Evolutionary conservation across 2,329 filamentous ascomycete genomes (phyloP).

Genomic region (Hyphodiscus sp.): DNA sequence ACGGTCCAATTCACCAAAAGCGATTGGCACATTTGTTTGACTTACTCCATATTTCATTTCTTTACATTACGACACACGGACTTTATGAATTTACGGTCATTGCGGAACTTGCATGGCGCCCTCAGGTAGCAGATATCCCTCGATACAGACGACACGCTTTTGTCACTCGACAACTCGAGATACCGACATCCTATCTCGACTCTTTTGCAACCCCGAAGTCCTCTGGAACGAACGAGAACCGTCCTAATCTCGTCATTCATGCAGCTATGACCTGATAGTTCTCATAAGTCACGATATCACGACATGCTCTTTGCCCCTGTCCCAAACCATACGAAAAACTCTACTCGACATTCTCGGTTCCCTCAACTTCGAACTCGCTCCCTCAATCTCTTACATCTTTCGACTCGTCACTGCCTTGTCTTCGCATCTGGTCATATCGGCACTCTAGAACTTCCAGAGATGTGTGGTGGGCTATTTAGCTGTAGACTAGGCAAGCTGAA

Average conservation of each 20-base stretch:
- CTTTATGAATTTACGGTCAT: constrained; percentile 34
- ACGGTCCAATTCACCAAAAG: constrained; percentile 29
- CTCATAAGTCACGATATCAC: constrained; percentile 29
- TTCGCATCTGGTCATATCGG: constrained; percentile 13
- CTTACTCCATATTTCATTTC: constrained; percentile 28
- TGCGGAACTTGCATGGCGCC: constrained; percentile 25
- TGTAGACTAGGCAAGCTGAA: constrained; percentile 16
- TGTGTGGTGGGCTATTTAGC: constrained; percentile 21
- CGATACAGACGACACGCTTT: constrained; percentile 31
- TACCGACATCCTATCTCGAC: constrained; percentile 31
- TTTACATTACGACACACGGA: constrained; percentile 26
- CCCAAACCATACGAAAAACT: constrained; percentile 9
- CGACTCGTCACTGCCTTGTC: constrained; percentile 17
- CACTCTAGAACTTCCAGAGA: constrained; percentile 21
- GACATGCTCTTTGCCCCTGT: constrained; percentile 17
- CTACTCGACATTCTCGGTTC: constrained; percentile 14
- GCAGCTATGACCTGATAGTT: constrained; percentile 30
- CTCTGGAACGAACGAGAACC: constrained; percentile 32
- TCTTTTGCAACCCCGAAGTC: constrained; percentile 29
- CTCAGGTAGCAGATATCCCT: constrained; percentile 21
- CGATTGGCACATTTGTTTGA: constrained; percentile 24
- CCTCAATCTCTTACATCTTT: constrained; percentile 19
- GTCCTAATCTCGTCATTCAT: constrained; percentile 34
- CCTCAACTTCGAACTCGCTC: constrained; percentile 23
- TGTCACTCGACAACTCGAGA: constrained; percentile 30